A percentile compares a stretch with the other conserved stretches of the same genome.
Conservation (phyloP, 148 eudicot species). For the Agrostemma githago region DNA sequence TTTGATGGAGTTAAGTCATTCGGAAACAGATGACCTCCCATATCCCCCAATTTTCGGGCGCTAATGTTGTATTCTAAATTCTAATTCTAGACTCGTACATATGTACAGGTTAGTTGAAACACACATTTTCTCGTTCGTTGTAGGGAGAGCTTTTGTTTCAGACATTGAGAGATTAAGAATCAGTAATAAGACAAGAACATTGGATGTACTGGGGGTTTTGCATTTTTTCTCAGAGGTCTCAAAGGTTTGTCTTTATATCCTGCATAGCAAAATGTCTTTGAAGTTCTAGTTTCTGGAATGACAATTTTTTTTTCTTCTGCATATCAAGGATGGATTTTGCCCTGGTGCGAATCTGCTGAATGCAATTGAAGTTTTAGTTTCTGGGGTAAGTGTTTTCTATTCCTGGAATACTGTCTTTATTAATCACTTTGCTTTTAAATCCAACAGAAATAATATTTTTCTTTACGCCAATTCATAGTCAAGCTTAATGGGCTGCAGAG, state of each 20-base stretch:
- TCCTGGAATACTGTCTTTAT: background rate
- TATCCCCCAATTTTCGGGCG: too few relatives aligned
- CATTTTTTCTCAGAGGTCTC: slow-evolving; percentile 70
- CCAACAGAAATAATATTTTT: background rate
- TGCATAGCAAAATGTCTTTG: slow-evolving; percentile 11
- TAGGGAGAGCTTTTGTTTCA: slow-evolving; percentile 98
- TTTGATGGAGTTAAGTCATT: too few relatives aligned
- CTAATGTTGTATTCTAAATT: too few relatives aligned
- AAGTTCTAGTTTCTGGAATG: slow-evolving; percentile 2
- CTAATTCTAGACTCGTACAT: slow-evolving; percentile 23
- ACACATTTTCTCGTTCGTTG: slow-evolving; percentile 97
- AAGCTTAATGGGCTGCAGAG: background rate
- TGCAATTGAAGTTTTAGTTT: slow-evolving; percentile 90
- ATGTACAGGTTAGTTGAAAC: slow-evolving; percentile 93
- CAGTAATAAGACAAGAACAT: slow-evolving; percentile 76
- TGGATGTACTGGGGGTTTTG: slow-evolving; percentile 68
- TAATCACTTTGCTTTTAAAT: background rate
- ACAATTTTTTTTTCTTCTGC: slow-evolving; percentile 6
- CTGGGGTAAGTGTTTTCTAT: slow-evolving; percentile 58
- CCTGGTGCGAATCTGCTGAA: slow-evolving; percentile 82
- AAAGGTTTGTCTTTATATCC: slow-evolving; percentile 48
- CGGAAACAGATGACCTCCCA: too few relatives aligned
- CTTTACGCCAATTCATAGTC: background rate
- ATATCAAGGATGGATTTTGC: slow-evolving; percentile 64
- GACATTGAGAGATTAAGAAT: slow-evolving; percentile 94